phyloP scores from a whole-genome alignment of 164 flowering plant species.

The Piper betle region DNA sequence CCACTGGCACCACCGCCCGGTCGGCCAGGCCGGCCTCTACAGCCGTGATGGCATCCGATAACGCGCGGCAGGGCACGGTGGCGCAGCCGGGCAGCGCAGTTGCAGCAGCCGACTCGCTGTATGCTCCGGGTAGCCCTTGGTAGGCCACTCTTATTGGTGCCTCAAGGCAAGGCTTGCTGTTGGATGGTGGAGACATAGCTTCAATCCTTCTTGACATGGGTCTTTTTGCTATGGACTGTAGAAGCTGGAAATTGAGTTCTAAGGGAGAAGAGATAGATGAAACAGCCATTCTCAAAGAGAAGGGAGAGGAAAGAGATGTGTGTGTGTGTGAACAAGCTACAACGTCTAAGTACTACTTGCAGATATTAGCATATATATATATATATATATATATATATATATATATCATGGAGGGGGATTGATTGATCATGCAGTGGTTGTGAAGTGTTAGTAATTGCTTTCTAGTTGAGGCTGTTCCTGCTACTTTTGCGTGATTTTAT shows the following conservation, averaged over 20 bases:
- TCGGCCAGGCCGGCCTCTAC: slow-evolving; percentile 14
- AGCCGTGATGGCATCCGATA: slow-evolving; percentile 9
- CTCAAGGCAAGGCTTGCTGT: background rate
- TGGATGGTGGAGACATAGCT: background rate
- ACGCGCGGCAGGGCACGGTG: slow-evolving; percentile 13
- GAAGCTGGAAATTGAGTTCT: background rate
- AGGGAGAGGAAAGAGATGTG: no score
- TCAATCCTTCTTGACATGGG: background rate
- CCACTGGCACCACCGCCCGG: slow-evolving; percentile 17
- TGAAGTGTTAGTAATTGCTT: no score
- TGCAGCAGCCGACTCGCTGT: slow-evolving; percentile 20
- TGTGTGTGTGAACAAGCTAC: no score
- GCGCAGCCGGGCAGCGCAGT: slow-evolving; percentile 13
- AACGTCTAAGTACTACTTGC: no score
- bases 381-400: no score
- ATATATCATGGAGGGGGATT: no score
- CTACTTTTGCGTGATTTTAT: no score
- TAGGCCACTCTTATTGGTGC: slow-evolving; percentile 13
- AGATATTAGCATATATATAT: no score
- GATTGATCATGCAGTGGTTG: no score
- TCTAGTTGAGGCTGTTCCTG: no score
- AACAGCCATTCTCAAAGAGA: no score
- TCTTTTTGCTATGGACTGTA: background rate
- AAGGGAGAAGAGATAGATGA: background rate
- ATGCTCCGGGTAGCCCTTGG: slow-evolving; percentile 24